Evolutionary conservation across 331 rosid species (phyloP), one percentile per base, ranked within the genome.

Genomic region (Telfairia occidentalis): DNA sequence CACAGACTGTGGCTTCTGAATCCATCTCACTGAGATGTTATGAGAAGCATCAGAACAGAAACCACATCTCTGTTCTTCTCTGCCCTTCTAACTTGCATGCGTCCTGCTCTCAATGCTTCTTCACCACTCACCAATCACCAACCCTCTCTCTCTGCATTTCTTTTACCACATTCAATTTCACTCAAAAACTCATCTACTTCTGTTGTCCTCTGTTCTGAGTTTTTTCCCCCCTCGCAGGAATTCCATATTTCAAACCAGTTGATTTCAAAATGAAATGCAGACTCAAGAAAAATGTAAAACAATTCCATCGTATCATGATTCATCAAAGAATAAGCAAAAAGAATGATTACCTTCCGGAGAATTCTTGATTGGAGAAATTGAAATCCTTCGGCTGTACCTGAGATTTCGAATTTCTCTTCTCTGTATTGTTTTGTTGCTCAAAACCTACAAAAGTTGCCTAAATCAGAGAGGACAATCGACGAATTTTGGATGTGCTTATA

Each of bases 11-110:
- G 26, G 34, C 40, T 59, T 24, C 38, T 26, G 23, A 61, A 6
- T 34, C 70, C 19, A 29, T 61, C 26, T 61, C 70, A 61, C 70
- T 61, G 70, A 16, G 70, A 32, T 61, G 32, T 59, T 30, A 61
- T 32, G 70, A 61, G 45, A 61, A 32, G 9, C 34, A 30, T 30
- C 70, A 61, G 70, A 61, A 61, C 70, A 61, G 70, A 61, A 61
- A 29, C 4, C 70, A 61, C 70, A 61, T 13, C 15, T 55, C 70
- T 61, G 40, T 12, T 34, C 12, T 61, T 30, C 43, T 29, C 34
- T 42, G 15, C 48, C 48, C n/a, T n/a, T n/a, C n/a, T n/a, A n/a
- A n/a, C n/a, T n/a, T n/a, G n/a, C n/a, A n/a, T n/a, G n/a, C n/a
- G n/a, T n/a, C 15, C 48, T 42, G 9, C 42, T 23, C 4, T 35